phyloP scores from a whole-genome alignment of 1,284 basidiomycete genomes.

The Austroboletus novae-zelandiae region DNA sequence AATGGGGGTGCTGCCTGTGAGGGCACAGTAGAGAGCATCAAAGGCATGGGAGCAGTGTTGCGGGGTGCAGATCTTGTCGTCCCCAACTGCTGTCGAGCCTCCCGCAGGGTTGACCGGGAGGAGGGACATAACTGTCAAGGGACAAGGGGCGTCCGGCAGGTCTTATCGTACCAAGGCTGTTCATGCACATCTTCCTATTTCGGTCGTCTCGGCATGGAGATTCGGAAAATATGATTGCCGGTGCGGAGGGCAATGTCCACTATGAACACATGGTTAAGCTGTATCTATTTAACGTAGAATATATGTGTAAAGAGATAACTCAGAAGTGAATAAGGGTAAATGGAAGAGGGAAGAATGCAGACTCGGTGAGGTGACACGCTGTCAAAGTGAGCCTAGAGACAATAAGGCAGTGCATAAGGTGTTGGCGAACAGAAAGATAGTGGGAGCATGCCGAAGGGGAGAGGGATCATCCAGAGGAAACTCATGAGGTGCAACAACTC shows the following conservation, averaged over 20 bases:
- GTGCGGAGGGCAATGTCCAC: constrained; percentile 18
- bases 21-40: constrained; percentile 72
- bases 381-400: constrained; percentile 24
- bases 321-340: constrained; percentile 35
- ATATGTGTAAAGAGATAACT: constrained; percentile 40
- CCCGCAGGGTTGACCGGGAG: constrained; percentile 44
- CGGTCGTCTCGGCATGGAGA: constrained; percentile 8
- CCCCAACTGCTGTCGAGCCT: constrained; percentile 31
- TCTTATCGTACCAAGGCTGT: background rate
- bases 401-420: constrained; percentile 25
- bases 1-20: constrained; percentile 54
- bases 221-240: constrained; percentile 6
- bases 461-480: constrained; percentile 2
- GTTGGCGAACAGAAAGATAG: constrained; percentile 15
- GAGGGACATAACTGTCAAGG: constrained; percentile 45
- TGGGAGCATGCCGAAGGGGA: constrained; percentile 15
- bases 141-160: constrained; percentile 16
- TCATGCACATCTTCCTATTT: constrained; percentile 28
- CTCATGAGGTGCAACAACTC: constrained; percentile 60
- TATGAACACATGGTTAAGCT: constrained; percentile 38
- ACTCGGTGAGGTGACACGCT: constrained; percentile 13
- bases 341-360: constrained; percentile 22
- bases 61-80: constrained; percentile 51
- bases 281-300: constrained; percentile 38
- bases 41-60: constrained; percentile 81